Evolutionary conservation across 2,329 filamentous ascomycete genomes (phyloP).

Genomic region (Botrytis fragariae): DNA sequence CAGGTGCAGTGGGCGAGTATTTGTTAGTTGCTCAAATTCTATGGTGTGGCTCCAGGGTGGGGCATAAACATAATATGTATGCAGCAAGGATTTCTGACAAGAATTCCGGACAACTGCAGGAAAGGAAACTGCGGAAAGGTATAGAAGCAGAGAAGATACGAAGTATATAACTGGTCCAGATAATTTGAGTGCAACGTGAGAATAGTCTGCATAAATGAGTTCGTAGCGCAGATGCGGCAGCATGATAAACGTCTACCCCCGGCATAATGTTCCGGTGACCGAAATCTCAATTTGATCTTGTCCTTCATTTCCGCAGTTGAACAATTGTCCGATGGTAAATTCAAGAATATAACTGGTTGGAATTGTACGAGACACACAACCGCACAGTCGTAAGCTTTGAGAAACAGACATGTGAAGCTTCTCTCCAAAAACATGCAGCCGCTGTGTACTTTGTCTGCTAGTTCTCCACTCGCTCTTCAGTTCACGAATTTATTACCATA

Average conservation of each 20-base stretch:
- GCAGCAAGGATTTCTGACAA: slow-evolving; percentile 9
- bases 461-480: not conserved
- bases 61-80: slow-evolving; percentile 13
- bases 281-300: slow-evolving; percentile 13
- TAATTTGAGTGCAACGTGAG: not conserved
- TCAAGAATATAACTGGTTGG: not conserved
- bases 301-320: slow-evolving; percentile 6
- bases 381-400: not conserved
- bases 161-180: not conserved
- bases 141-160: not conserved
- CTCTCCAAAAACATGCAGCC: not conserved
- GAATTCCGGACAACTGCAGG: slow-evolving; percentile 7
- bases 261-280: slow-evolving; percentile 15
- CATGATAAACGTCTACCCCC: slow-evolving; percentile 10
- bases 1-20: slow-evolving; percentile 6
- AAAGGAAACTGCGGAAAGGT: slow-evolving; percentile 8
- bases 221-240: slow-evolving; percentile 6
- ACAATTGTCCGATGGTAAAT: not conserved
- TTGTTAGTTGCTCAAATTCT: slow-evolving; percentile 11
- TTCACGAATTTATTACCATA: not conserved
- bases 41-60: slow-evolving; percentile 10
- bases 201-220: slow-evolving; percentile 10
- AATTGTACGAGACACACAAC: not conserved
- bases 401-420: not conserved
- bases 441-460: not conserved